Evolutionary conservation across 2,329 filamentous ascomycete genomes (phyloP), one percentile per base, ranked within the genome.

Genomic region (Curvularia eragrostidis): DNA sequence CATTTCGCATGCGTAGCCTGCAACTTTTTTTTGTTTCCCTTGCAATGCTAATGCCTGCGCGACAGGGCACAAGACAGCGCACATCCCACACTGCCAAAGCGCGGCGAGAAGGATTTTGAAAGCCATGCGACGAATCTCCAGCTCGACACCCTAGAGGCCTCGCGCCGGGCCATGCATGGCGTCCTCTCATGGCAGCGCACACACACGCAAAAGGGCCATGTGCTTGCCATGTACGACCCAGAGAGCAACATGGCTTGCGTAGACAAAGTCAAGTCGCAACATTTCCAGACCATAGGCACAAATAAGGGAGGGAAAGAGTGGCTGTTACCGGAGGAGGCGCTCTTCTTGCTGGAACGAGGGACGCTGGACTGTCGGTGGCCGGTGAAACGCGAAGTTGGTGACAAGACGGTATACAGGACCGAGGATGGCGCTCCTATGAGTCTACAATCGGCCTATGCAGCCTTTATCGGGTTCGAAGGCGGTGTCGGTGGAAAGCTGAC

Each of bases 41-140:
- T 8, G 15, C 52, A 42, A 24, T 28, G 51, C 62, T 64, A 42
- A 54, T 54, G 56, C 21, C 12, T 15, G 30, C 6, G n/a, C 56
- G 41, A 51, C 53, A 73, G 70, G 34, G 57, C 61, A 39, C 59
- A 66, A 41, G 67, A 67, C 43, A 65, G 60, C 47, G 64, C 68
- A 51, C 58, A 61, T n/a, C 68, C 79, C 80, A 86, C 87, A 67
- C 84, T 93, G 10, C 92, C 96, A 34, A 93, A 94, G 65, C 91
- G 93, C 63, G 95, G 95, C 59, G 93, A 96, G 75, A 99, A 99
- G 77, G 95, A 99, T 79, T 99, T 97, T 75, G 95, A 98, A 79
- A 89, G 91, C 26, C 93, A 98, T 78, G 91, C 91, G 47, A 98
- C 95, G 2, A 85, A 86, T 30, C 87, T 91, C 30, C 95, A 99